phyloP scores from a whole-genome alignment of 2,329 filamentous ascomycete species.

The Diplodia mutila region DNA sequence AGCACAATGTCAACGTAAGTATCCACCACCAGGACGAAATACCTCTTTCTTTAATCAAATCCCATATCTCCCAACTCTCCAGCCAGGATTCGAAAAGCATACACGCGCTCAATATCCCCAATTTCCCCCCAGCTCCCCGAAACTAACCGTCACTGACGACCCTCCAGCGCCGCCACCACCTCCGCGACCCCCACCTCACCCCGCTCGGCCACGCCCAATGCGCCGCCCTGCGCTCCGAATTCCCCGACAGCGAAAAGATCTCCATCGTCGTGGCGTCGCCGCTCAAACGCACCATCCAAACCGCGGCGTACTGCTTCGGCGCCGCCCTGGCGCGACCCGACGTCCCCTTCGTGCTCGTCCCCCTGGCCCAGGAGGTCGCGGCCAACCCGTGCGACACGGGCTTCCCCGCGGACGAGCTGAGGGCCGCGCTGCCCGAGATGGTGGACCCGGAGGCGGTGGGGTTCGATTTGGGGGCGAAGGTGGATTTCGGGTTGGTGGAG shows the following conservation, averaged over 20 bases:
- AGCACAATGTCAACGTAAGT: slow-evolving; percentile 65
- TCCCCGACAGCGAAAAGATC: slow-evolving; percentile 62
- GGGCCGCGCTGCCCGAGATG: slow-evolving; percentile 52
- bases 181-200: slow-evolving; percentile 81
- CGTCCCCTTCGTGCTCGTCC: slow-evolving; percentile 63
- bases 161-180: slow-evolving; percentile 65
- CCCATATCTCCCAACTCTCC: neutral
- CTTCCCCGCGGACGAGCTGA: slow-evolving; percentile 58
- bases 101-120: neutral
- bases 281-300: slow-evolving; percentile 79
- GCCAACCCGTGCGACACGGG: slow-evolving; percentile 78
- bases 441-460: neutral
- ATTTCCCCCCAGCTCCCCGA: neutral
- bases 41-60: neutral
- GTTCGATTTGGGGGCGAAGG: slow-evolving; percentile 53
- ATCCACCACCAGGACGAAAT: too few relatives aligned
- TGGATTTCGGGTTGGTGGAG: slow-evolving; percentile 66
- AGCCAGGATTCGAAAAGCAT: neutral
- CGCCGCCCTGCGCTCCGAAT: slow-evolving; percentile 60
- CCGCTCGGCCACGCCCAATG: slow-evolving; percentile 77
- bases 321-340: slow-evolving; percentile 44
- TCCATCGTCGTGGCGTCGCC: slow-evolving; percentile 78
- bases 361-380: slow-evolving; percentile 78
- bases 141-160: slow-evolving; percentile 53
- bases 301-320: slow-evolving; percentile 71